These are phyloP conservation scores for Ogataea corticis DNA, from an alignment of 805 yeast species.

Conservation along the genomic window DNA sequence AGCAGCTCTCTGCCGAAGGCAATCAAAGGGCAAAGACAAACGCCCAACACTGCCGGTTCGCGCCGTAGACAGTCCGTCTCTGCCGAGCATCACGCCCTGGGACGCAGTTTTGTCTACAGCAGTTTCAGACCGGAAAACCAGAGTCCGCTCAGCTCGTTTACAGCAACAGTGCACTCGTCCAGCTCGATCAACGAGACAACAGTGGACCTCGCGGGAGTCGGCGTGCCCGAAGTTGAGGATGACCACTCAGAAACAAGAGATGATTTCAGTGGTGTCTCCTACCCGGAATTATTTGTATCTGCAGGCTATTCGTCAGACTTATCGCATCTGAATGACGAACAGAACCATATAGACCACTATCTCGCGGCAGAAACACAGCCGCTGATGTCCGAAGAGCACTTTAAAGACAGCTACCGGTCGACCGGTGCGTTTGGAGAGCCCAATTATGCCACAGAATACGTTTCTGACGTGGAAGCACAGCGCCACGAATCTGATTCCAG, in stretches of 20 bases:
- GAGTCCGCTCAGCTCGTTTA: constrained; percentile 19
- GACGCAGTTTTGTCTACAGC: constrained; percentile 41
- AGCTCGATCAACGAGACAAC: constrained; percentile 56
- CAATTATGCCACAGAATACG: background rate
- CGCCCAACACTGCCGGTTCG: constrained; percentile 8
- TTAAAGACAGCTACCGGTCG: constrained; percentile 4
- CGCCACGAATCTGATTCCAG: background rate
- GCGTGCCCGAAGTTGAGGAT: constrained; percentile 42
- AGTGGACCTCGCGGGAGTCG: constrained; percentile 56
- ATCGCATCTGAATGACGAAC: constrained; percentile 1
- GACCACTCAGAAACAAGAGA: constrained; percentile 2
- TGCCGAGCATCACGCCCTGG: constrained; percentile 35
- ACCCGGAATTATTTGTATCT: background rate
- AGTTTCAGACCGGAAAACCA: constrained; percentile 30
- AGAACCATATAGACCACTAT: constrained; percentile 8
- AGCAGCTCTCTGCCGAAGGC: constrained; percentile 26
- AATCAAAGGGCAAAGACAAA: constrained; percentile 15
- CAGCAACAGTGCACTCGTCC: constrained; percentile 51
- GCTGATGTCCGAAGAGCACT: constrained; percentile 2
- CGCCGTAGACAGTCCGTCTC: constrained; percentile 23
- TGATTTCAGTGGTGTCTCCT: background rate
- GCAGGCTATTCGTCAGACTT: background rate
- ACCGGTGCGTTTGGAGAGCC: background rate
- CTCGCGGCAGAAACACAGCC: constrained; percentile 4
- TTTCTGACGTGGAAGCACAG: constrained; percentile 10